phyloP scores from a whole-genome alignment of 306 rosid genomes.

The Cercis canadensis region DNA sequence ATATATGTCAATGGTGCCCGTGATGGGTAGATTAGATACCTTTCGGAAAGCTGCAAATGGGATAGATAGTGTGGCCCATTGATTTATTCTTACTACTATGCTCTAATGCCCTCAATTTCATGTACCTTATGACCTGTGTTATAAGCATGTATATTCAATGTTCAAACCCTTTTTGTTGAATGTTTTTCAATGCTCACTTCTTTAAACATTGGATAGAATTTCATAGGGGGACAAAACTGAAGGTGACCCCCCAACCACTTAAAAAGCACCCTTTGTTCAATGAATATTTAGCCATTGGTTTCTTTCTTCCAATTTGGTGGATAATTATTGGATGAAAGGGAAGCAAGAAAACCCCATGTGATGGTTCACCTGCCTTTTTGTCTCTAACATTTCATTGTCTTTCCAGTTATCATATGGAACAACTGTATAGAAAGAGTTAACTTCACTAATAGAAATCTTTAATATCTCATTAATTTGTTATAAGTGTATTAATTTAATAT shows the following conservation, averaged over 20 bases:
- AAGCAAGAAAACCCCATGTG: slow-evolving; percentile 23
- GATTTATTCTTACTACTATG: neutral
- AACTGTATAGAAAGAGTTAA: neutral
- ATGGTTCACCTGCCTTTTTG: slow-evolving; percentile 18
- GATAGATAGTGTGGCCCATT: neutral
- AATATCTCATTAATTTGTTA: no score
- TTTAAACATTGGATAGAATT: neutral
- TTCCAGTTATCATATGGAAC: slow-evolving; percentile 6
- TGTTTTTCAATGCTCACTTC: neutral
- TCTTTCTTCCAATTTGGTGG: slow-evolving; percentile 5
- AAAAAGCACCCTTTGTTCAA: slow-evolving; percentile 1
- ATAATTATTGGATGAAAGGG: slow-evolving; percentile 23
- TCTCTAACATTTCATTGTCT: slow-evolving; percentile 11
- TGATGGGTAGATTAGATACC: slow-evolving; percentile 6
- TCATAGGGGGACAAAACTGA: slow-evolving; percentile 8
- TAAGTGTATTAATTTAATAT: no score
- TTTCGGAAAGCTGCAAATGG: neutral
- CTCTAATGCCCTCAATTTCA: neutral
- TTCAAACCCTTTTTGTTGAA: slow-evolving; percentile 3
- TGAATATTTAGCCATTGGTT: neutral
- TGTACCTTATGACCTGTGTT: neutral
- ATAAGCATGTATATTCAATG: neutral
- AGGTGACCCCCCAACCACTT: slow-evolving; percentile 23
- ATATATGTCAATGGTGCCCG: no score
- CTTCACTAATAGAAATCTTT: no score